Base-by-base conservation (phyloP, 345 rosid species). In the Eucalyptus fibrosa region DNA sequence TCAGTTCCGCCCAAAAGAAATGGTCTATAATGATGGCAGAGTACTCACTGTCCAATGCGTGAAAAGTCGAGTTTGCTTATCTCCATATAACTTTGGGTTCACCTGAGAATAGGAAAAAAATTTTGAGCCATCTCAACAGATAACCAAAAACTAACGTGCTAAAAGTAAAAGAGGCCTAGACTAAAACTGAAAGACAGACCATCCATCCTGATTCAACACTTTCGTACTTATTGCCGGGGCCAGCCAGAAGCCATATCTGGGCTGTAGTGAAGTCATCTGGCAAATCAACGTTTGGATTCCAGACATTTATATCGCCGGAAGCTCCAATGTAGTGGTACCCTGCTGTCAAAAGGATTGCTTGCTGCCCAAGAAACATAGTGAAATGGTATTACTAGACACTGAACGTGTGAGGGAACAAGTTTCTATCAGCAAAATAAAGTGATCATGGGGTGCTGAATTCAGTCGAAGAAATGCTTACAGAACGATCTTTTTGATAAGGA, bases 171-270 rank as follows among this genome's bases (percentile, higher is more conserved):
- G 17, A 23, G 23, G n/a, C 14, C 81, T 17, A 49, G 72, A 37
- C 67, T 51, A 4, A 53, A 51, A 42, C 37, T 59, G 11, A 83
- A 32, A 37, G 80, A 28, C 45, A 8, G 17, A 93, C 95, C 92
- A 86, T 26, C 97, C 97, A 95, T 88, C 96, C 94, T 5, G 93
- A 87, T 92, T 94, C 96, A 6, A 93, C 49, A 87, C 90, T 92
- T 60, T 95, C 94, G 50, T 89, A 91, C 55, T 4, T 5, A 60
- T 87, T 65, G 2, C 90, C 89, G 3, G 90, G 90, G 44, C 95
- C 94, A 81, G 40, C 65, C 62, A 90, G 53, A 28, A 94, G 30
- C 96, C 95, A 94, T 65, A 94, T 91, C 89, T 93, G 97, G 8
- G 87, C 92, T 10, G 93, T 55, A 15, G 90, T 91, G 90, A 82